Conservation (phyloP, 1,139 yeast genomes). For the Geotrichum histeridarum region DNA sequence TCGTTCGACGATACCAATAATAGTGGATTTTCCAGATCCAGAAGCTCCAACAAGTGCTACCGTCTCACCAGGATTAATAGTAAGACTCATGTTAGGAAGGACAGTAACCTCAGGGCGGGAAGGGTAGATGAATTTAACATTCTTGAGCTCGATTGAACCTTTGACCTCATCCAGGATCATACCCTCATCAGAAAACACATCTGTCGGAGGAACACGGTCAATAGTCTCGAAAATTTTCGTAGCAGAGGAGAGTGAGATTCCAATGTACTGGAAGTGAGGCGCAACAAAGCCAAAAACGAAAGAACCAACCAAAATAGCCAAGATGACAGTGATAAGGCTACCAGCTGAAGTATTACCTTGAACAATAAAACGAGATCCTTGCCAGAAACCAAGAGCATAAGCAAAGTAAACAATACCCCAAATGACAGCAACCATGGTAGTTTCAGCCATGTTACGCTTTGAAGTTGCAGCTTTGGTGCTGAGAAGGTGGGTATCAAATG, state of each 20-base stretch:
- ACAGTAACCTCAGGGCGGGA: conserved; percentile 73
- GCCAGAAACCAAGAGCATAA: conserved; percentile 44
- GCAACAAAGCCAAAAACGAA: conserved; percentile 41
- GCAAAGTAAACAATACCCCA: conserved; percentile 38
- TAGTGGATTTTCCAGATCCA: conserved; percentile 87
- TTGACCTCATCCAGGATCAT: conserved; percentile 36
- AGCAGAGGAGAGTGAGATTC: conserved; percentile 41
- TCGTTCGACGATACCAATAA: conserved; percentile 66
- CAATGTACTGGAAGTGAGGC: conserved; percentile 40
- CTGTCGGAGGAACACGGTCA: conserved; percentile 41
- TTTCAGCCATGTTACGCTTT: conserved; percentile 30
- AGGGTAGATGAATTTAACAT: conserved; percentile 76
- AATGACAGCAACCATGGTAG: conserved; percentile 37
- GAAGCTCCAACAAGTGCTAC: conserved; percentile 89
- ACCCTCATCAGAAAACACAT: conserved; percentile 34
- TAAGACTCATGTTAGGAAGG: conserved; percentile 58
- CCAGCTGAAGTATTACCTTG: conserved; percentile 35
- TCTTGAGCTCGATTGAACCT: conserved; percentile 54
- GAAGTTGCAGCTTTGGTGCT: conserved; percentile 24
- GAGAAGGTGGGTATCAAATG: conserved; percentile 32
- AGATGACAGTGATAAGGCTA: conserved; percentile 36
- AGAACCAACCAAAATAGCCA: conserved; percentile 43
- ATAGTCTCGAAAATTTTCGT: conserved; percentile 42
- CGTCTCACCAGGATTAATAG: conserved; percentile 64
- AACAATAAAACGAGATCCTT: conserved; percentile 41